Evolutionary conservation across 1,284 basidiomycete species (phyloP), one percentile per base, ranked within the genome.

Genomic region (Cronartium ribicola): DNA sequence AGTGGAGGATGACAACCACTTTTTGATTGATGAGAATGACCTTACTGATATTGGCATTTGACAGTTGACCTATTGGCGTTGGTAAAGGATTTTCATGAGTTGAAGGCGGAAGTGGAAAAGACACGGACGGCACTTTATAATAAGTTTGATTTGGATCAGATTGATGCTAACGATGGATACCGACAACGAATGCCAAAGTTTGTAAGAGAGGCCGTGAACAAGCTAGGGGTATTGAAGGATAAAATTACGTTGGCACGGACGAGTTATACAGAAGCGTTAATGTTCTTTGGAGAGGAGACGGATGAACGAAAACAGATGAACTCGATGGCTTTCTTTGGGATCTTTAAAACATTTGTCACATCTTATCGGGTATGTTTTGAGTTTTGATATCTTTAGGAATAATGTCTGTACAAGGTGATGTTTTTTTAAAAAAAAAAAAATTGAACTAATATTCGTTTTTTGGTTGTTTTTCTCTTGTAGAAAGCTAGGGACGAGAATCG

Each of bases 301-400:
- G 89, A 90, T 78, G 91, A 91, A 82, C 78, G 79, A 44, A 78
- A 78, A 43, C 88, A 84, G 76, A 87, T 89, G 85, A 83, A 86
- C 37, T 91, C 90, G 0, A 85, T 88, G 6, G 92, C 95, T 79
- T 97, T 96, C 83, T 97, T 92, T 82, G 91, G 88, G 17, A 89
- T 94, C 79, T 95, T 96, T 86, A 92, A 94, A 83, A 94, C 91
- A 1, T 96, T 96, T 79, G 87, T 93, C 36, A 93, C 90, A 0
- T 94, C 92, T 0, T 96, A 94, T 82, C 89, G 86, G 85, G 92
- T 91, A 77, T 76, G 85, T 44, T 14, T 66, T 36, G 29, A 7
- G 20, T 43, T 46, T 7, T 39, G 6, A 17, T 39, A 37, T 7
- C 1, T 1, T 67, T 65, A 17, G n/a, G 14, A 36, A 14, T 5